Evolutionary conservation across 371 early-diverging fungal genomes (phyloP).

Genomic region (Dipsacomyces acuminosporus): DNA sequence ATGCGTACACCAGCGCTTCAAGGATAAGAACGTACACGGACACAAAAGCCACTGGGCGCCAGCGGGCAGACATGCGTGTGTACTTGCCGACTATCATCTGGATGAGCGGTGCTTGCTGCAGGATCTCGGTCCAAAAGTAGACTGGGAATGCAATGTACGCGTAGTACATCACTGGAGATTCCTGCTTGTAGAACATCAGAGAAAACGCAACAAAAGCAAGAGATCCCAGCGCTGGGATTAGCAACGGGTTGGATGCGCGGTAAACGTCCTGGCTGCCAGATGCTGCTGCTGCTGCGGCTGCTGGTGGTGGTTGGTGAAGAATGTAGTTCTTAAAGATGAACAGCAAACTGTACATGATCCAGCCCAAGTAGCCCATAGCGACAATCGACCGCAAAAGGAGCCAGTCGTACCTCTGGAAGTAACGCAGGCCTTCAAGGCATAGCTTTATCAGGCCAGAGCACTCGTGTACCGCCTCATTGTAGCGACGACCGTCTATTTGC

Average conservation of each 20-base stretch:
- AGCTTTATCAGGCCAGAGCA: constrained; percentile 58
- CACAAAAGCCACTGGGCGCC: constrained; percentile 36
- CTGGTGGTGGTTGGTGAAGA: neutral
- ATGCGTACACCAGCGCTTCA: constrained; percentile 46
- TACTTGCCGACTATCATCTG: constrained; percentile 27
- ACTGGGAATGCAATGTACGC: constrained; percentile 79
- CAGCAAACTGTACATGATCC: constrained; percentile 79
- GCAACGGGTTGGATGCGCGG: constrained; percentile 30
- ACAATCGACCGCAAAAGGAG: constrained; percentile 78
- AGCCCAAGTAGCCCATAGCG: constrained; percentile 85
- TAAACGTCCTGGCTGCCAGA: neutral
- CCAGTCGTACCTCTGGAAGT: constrained; percentile 96
- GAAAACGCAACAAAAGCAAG: constrained; percentile 53
- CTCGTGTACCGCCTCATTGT: constrained; percentile 58
- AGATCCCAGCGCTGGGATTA: constrained; percentile 36
- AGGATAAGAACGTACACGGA: constrained; percentile 31
- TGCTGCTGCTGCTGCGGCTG: neutral
- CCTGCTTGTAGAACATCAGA: constrained; percentile 64
- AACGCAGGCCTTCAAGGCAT: constrained; percentile 80
- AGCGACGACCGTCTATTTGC: constrained; percentile 57
- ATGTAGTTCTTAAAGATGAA: constrained; percentile 55
- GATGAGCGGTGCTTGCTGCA: constrained; percentile 48
- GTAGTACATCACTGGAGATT: constrained; percentile 80
- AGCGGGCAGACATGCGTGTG: constrained; percentile 21
- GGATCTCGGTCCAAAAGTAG: constrained; percentile 76